These are phyloP conservation scores for Nitzschia sp. DNA, from an alignment of 108 stramenopile genomes.

Conservation along the genomic window DNA sequence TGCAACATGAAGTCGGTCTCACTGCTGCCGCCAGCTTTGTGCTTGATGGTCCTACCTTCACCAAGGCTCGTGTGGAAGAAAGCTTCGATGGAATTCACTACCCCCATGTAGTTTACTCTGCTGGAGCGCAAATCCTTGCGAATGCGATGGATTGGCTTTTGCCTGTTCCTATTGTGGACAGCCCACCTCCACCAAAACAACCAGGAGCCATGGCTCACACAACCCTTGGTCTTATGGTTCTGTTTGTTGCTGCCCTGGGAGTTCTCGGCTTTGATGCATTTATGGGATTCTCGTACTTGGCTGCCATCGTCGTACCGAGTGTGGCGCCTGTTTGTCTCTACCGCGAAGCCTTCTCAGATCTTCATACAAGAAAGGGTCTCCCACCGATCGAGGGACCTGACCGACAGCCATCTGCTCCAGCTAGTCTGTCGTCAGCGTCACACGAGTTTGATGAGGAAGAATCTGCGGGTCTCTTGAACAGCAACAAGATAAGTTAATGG, in stretches of 20 bases:
- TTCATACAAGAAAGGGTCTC: constrained; percentile 46
- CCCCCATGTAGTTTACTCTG: constrained; percentile 76
- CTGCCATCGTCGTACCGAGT: constrained; percentile 65
- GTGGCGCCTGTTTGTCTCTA: constrained; percentile 53
- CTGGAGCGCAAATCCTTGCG: constrained; percentile 78
- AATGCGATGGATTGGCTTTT: constrained; percentile 86
- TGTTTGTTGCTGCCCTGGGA: constrained; percentile 58
- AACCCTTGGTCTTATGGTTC: constrained; percentile 59
- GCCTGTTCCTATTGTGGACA: constrained; percentile 19
- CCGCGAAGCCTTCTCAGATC: constrained; percentile 58
- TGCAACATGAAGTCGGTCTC: constrained; percentile 54
- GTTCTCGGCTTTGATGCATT: constrained; percentile 77
- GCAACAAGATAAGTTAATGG: no score
- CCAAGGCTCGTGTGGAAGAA: constrained; percentile 57
- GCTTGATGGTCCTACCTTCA: constrained; percentile 73
- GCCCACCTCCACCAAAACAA: constrained; percentile 23
- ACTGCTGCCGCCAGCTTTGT: constrained; percentile 63
- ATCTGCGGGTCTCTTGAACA: neutral
- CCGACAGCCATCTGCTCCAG: neutral
- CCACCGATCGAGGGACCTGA: constrained; percentile 24
- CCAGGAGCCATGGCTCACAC: constrained; percentile 79
- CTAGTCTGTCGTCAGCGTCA: neutral
- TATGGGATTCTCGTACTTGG: constrained; percentile 79
- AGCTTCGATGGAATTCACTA: constrained; percentile 90
- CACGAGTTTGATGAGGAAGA: constrained; percentile 15